Base-by-base conservation (phyloP, 352 stramenopile species). In the Globisporangium recalcitrans region DNA sequence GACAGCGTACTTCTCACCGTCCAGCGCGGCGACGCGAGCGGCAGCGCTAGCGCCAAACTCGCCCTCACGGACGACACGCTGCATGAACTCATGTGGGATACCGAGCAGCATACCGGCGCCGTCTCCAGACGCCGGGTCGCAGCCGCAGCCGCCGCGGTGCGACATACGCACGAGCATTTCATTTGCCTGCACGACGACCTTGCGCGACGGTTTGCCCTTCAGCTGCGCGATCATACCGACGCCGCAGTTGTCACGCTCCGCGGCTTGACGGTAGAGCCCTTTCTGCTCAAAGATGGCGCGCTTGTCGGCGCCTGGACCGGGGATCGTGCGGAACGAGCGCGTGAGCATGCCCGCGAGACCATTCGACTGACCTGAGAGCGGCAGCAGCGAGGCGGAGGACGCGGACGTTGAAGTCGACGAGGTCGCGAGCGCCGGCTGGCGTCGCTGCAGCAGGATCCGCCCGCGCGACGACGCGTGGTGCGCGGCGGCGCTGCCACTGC, bases 131-230 rank as follows among this genome's bases (percentile, higher is more conserved):
- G 93, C 94, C 13, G 96, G 93, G 72, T 98, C 96, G 68, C 95
- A 98, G 52, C 95, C 96, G 65, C 95, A 98, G 58, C 94, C 95
- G 49, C 95, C 82, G 55, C 96, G 78, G 80, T 98, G 96, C 49
- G 87, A 95, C 95, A 98, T 98, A 31, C 95, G 87, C 63, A 98
- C 89, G 31, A 98, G 85, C 95, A 99, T 98, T 72, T 98, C 92
- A 77, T 98, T 97, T 22, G 95, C 94, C 71, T 98, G 87, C 29
- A 97, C 80, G 22, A 99, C 94, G 31, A 81, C 95, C 55, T 87
- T 79, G 44, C 95, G 83, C 63, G 85, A 97, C 26, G 90, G 80
- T 58, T 97, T 70, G 57, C 92, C 97, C 73, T 98, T 98, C n/a
- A 99, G 76, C 46, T 95, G 94, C 22, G 96, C 96, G 59, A 98